These are phyloP conservation scores for Zymoseptoria pseudotritici DNA, from an alignment of 2,329 filamentous ascomycete species.

Conservation along the genomic window DNA sequence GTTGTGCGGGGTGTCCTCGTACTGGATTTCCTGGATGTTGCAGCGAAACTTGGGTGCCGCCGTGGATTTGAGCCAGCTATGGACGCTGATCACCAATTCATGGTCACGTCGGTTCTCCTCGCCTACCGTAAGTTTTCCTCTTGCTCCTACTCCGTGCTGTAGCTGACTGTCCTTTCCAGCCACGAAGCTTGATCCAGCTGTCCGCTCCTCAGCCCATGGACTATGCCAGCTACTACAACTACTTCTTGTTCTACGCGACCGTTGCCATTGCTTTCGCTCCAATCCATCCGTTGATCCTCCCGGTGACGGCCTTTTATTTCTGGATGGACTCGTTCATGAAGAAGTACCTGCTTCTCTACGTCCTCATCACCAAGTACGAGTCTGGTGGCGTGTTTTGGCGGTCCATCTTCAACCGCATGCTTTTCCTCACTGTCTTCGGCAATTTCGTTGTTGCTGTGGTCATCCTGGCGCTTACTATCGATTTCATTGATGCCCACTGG, in stretches of 20 bases:
- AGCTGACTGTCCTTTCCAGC: constrained; percentile 29
- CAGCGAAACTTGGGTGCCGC: constrained; percentile 89
- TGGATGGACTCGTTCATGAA: constrained; percentile 79
- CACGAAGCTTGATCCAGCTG: constrained; percentile 82
- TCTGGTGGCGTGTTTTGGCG: constrained; percentile 92
- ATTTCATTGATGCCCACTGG: constrained; percentile 32
- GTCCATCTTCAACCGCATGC: constrained; percentile 81
- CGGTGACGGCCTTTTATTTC: constrained; percentile 86
- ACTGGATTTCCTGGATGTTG: constrained; percentile 90
- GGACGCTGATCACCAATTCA: constrained; percentile 76
- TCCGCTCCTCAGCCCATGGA: constrained; percentile 90
- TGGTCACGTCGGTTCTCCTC: constrained; percentile 76
- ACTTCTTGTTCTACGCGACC: constrained; percentile 90
- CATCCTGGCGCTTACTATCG: constrained; percentile 52
- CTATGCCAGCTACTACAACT: constrained; percentile 96
- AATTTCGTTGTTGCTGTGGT: constrained; percentile 71
- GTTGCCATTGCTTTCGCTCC: constrained; percentile 78
- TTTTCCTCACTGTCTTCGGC: constrained; percentile 72
- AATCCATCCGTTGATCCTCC: constrained; percentile 79
- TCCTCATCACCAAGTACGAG: constrained; percentile 94
- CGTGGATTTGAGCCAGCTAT: constrained; percentile 85
- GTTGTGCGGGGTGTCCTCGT: constrained; percentile 74
- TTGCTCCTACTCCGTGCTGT: neutral
- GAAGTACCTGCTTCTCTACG: constrained; percentile 86
- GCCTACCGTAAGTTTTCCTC: constrained; percentile 50